Percentiles rank a stretch among this genome's conserved stretches.
phyloP scores from a whole-genome alignment of 148 eudicot genomes.

The Beta vulgaris region DNA sequence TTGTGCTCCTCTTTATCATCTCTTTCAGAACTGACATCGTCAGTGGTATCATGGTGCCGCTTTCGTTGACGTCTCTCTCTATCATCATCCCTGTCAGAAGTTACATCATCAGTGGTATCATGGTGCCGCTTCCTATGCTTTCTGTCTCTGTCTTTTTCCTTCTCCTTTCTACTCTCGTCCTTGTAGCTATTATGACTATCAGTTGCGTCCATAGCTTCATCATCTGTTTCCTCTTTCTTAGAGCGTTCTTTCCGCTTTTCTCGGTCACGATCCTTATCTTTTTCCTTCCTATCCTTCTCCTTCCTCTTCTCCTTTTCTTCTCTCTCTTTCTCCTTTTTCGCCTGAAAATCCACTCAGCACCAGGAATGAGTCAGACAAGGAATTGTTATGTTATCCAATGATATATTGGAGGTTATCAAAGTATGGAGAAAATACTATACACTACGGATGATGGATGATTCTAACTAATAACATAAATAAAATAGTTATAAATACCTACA shows the following conservation, averaged over 20 bases:
- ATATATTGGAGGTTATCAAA: too few species aligned
- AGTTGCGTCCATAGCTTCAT: constrained; percentile 50
- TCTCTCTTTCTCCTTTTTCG: constrained; percentile 73
- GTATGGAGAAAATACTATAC: too few species aligned
- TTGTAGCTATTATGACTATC: constrained; percentile 48
- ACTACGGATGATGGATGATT: too few species aligned
- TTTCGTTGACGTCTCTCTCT: constrained; percentile 44
- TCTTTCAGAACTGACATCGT: constrained; percentile 74
- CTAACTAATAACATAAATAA: too few species aligned
- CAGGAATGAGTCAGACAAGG: constrained; percentile 7
- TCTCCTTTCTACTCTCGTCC: constrained; percentile 72
- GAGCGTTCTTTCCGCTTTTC: constrained; percentile 77
- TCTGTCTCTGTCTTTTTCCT: constrained; percentile 58
- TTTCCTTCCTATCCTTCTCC: constrained; percentile 52
- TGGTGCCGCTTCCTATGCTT: constrained; percentile 63
- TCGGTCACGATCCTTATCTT: constrained; percentile 60
- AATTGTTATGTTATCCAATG: neutral
- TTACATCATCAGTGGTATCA: constrained; percentile 54
- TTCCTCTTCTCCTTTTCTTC: constrained; percentile 74
- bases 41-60: constrained; percentile 60
- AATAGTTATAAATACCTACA: too few species aligned
- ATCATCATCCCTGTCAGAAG: constrained; percentile 48
- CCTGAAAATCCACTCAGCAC: constrained; percentile 41
- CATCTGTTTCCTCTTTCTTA: constrained; percentile 78
- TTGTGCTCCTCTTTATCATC: constrained; percentile 85